These are phyloP conservation scores for Phalaenopsis equestris DNA, from an alignment of 106 monocot genomes.

Conservation along the genomic window DNA sequence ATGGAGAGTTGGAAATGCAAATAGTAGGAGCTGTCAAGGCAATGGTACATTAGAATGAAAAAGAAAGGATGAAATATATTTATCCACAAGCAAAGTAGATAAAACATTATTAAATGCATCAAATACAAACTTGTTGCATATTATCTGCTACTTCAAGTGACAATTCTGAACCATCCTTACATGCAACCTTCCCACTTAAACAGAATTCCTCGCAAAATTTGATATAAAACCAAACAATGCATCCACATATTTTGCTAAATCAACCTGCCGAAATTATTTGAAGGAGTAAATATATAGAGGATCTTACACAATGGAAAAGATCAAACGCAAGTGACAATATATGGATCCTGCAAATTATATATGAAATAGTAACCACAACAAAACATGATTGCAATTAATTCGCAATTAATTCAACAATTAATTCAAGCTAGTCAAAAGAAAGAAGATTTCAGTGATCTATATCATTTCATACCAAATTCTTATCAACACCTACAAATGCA, in stretches of 20 bases:
- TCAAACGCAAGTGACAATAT: neutral
- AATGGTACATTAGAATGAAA: neutral
- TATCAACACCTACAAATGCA: neutral
- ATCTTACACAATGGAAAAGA: neutral
- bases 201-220: constrained; percentile 20
- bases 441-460: neutral
- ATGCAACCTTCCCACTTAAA: neutral
- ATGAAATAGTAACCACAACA: neutral
- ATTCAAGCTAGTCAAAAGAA: neutral
- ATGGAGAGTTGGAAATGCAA: neutral
- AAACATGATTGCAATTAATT: constrained; percentile 1
- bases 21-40: neutral
- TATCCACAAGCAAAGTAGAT: neutral
- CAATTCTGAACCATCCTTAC: constrained; percentile 10
- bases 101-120: neutral
- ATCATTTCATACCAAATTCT: neutral
- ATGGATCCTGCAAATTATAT: neutral
- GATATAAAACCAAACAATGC: constrained; percentile 44
- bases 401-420: no score
- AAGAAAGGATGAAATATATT: neutral
- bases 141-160: constrained; percentile 14
- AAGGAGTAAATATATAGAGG: neutral
- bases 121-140: constrained; percentile 37
- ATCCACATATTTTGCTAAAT: constrained; percentile 24
- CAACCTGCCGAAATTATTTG: constrained; percentile 36